These are phyloP conservation scores for Solanum gracilifrons DNA, from an alignment of 257 asterid genomes.

Conservation along the genomic window DNA sequence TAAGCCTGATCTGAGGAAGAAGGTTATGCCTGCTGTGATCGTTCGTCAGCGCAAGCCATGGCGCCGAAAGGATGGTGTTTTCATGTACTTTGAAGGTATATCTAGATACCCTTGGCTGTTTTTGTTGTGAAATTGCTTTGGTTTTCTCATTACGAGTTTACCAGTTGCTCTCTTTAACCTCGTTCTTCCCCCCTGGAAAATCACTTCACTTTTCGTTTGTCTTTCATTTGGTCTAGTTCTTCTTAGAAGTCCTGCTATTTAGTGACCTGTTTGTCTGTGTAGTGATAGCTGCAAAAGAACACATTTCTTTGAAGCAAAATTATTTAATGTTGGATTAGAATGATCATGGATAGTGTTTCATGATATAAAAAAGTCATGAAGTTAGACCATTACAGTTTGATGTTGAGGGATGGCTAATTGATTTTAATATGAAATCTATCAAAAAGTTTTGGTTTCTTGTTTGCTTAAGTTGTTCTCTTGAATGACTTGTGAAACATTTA, in stretches of 20 bases:
- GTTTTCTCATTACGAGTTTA: neutral
- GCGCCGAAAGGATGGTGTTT: slow-evolving; percentile 78
- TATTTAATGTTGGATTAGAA: neutral
- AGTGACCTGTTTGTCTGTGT: neutral
- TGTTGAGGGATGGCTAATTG: neutral
- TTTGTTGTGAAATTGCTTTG: neutral
- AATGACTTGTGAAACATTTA: neutral
- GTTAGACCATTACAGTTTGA: neutral
- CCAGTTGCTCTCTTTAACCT: neutral
- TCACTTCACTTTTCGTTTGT: fast-evolving
- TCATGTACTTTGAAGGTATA: slow-evolving; percentile 64
- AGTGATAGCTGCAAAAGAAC: neutral
- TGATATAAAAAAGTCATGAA: neutral
- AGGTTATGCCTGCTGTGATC: slow-evolving; percentile 63
- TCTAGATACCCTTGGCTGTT: neutral
- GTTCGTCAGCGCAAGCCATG: slow-evolving; percentile 67
- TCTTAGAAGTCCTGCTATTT: neutral
- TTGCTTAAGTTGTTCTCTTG: neutral
- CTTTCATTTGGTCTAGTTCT: neutral
- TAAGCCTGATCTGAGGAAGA: slow-evolving; percentile 67
- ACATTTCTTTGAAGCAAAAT: neutral
- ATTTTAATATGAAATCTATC: neutral
- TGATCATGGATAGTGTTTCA: neutral
- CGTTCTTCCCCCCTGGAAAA: fast-evolving
- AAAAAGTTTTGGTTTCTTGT: neutral